Percentiles rank a stretch among this genome's conserved stretches.
These are phyloP conservation scores for Rhododendron henanense DNA, from an alignment of 148 eudicot species.

Conservation along the genomic window DNA sequence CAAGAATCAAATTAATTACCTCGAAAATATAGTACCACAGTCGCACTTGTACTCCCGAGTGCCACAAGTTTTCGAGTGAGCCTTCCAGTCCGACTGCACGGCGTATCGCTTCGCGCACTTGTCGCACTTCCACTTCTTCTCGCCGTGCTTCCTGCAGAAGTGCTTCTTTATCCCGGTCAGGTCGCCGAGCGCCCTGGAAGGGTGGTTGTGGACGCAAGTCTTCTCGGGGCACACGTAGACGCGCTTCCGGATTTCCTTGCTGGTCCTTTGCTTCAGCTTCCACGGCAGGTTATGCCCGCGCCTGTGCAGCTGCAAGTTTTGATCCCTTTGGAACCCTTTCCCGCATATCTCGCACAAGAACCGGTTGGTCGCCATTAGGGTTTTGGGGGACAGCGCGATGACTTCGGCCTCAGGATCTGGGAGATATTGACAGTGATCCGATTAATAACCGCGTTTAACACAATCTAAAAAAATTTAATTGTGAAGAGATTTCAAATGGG, in stretches of 20 bases:
- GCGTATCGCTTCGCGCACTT: constrained; percentile 88
- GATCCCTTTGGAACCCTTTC: constrained; percentile 90
- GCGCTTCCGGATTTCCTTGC: constrained; percentile 64
- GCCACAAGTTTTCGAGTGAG: constrained; percentile 96
- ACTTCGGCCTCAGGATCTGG: constrained; percentile 98
- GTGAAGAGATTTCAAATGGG: background rate
- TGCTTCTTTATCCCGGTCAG: constrained; percentile 92
- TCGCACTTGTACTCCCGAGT: constrained; percentile 91
- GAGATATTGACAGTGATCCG: background rate
- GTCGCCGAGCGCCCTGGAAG: constrained; percentile 88
- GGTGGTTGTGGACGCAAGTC: constrained; percentile 79
- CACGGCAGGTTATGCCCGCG: constrained; percentile 96
- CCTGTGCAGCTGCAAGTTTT: constrained; percentile 78
- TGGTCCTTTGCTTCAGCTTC: constrained; percentile 88
- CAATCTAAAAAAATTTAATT: background rate
- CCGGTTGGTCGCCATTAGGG: constrained; percentile 96
- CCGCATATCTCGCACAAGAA: constrained; percentile 94
- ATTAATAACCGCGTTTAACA: background rate
- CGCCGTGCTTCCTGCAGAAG: constrained; percentile 89
- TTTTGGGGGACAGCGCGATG: constrained; percentile 79
- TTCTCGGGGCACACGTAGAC: constrained; percentile 93
- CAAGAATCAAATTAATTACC: constrained; percentile 23
- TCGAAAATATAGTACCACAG: constrained; percentile 88
- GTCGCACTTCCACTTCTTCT: constrained; percentile 98
- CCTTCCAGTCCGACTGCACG: constrained; percentile 96